phyloP scores from a whole-genome alignment of 2,329 filamentous ascomycete genomes.

The Diaporthe humulicola region DNA sequence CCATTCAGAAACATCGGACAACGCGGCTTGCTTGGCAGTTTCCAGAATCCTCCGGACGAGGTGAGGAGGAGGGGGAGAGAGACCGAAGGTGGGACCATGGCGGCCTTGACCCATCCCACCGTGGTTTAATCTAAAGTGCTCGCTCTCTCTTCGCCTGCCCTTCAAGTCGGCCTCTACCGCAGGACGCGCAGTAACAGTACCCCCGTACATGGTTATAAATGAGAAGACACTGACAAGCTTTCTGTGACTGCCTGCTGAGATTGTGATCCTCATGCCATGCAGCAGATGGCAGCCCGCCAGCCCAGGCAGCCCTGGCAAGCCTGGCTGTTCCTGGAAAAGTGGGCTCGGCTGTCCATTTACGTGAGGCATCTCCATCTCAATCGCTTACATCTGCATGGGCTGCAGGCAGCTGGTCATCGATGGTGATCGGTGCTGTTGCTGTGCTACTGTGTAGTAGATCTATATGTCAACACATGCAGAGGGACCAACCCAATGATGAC shows the following conservation, averaged over 20 bases:
- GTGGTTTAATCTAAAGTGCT: slow-evolving; percentile 19
- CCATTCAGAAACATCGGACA: slow-evolving; percentile 28
- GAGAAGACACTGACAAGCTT: slow-evolving; percentile 17
- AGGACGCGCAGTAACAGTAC: too few species aligned
- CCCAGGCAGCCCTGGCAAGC: background rate
- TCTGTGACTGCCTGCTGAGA: background rate
- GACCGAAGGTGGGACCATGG: background rate
- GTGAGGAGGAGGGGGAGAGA: background rate
- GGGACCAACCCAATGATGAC: background rate
- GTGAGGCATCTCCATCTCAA: background rate
- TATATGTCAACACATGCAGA: background rate
- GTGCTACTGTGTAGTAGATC: too few species aligned
- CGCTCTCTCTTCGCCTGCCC: background rate
- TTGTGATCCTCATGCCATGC: slow-evolving; percentile 18
- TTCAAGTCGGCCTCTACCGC: background rate
- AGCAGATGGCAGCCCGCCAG: slow-evolving; percentile 3
- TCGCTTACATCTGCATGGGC: slow-evolving; percentile 1
- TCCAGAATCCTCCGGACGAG: slow-evolving; percentile 6
- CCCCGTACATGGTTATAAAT: background rate
- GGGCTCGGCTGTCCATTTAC: slow-evolving; percentile 3
- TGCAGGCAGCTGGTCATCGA: background rate
- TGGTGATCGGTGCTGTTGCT: background rate
- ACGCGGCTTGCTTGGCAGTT: slow-evolving; percentile 20
- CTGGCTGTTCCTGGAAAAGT: slow-evolving; percentile 28
- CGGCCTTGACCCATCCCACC: background rate